These are phyloP conservation scores for Bassia scoparia DNA, from an alignment of 148 eudicot species.

Conservation along the genomic window DNA sequence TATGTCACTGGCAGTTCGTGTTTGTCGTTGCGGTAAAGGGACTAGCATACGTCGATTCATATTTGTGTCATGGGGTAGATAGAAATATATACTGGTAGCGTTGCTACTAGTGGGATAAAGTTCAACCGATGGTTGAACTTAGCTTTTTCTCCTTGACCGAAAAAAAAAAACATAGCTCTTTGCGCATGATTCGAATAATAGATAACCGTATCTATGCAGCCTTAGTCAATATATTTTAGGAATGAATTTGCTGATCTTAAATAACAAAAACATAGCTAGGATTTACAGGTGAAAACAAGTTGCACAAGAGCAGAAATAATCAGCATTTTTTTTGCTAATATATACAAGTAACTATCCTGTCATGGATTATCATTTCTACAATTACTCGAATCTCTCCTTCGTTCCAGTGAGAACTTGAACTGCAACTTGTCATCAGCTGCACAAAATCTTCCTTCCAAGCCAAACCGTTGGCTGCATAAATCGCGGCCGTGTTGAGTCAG, in stretches of 20 bases:
- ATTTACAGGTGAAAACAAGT: not conserved
- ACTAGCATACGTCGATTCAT: too few species aligned
- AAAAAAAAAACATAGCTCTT: too few species aligned
- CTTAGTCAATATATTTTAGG: too few species aligned
- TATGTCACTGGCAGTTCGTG: too few species aligned
- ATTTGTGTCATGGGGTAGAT: too few species aligned
- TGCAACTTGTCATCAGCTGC: slow-evolving; percentile 16
- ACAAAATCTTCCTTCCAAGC: slow-evolving; percentile 24
- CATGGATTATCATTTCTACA: slow-evolving; percentile 25
- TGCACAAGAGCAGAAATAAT: not conserved
- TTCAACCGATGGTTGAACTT: too few species aligned
- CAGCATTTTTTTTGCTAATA: not conserved
- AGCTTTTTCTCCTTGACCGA: too few species aligned
- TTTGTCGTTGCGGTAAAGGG: not conserved
- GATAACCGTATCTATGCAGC: too few species aligned
- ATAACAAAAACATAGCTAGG: not conserved
- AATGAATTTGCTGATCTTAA: not conserved
- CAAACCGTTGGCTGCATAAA: slow-evolving; percentile 16
- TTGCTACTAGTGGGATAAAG: too few species aligned
- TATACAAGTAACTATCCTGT: not conserved
- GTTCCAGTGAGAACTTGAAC: slow-evolving; percentile 19
- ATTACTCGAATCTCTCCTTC: slow-evolving; percentile 22
- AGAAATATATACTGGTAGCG: too few species aligned
- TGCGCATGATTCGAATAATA: too few species aligned
- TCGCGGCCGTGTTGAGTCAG: slow-evolving; percentile 14